Evolutionary conservation across 176 grass and related monocot species (phyloP), one percentile per base, ranked within the genome.

Genomic region (Dactylis glomerata): DNA sequence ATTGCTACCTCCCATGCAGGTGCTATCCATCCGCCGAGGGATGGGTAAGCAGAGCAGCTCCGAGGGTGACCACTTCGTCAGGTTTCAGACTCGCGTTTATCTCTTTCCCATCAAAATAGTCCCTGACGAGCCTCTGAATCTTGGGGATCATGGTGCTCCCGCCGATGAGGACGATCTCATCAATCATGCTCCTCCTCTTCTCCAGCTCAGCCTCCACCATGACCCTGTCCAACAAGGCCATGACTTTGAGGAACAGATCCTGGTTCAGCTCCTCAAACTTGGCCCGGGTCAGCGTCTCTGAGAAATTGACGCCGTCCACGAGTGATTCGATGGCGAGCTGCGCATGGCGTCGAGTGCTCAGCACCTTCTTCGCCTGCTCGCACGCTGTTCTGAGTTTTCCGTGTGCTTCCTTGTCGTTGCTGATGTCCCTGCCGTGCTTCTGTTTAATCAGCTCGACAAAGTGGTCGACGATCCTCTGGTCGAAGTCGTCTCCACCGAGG

Each of bases 351-450:
- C 23, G 49, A 8, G 55, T 51, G 74, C 83, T 85, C 63, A 78
- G 23, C 5, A 27, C 37, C 75, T 78, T 85, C 63, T 85, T 85
- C 75, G 83, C 83, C 34, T 47, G 49, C 63, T 85, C 83, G 27
- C 83, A 78, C 8, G 49, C 75, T 20, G 14, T 30, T 49, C 6
- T 78, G 20, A 85, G 5, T 22, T 13, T 46, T 12, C 50, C 33
- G 26, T 44, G 34, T 10, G 62, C 73, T 10, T 44, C 44, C 15
- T 17, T 47, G 41, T 73, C 70, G 8, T 19, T 10, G 42, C 6
- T 19, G 2, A 50, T 17, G 44, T 31, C 70, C 26, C 31, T 31
- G 70, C 44, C 26, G 26, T 74, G 70, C 44, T 20, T 74, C 44
- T 49, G 8, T 2, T 17, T 73, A 26, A 73, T 73, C 70, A 49